These are phyloP conservation scores for Porpolomopsis calyptriformis DNA, from an alignment of 768 basidiomycete species.

Conservation along the genomic window DNA sequence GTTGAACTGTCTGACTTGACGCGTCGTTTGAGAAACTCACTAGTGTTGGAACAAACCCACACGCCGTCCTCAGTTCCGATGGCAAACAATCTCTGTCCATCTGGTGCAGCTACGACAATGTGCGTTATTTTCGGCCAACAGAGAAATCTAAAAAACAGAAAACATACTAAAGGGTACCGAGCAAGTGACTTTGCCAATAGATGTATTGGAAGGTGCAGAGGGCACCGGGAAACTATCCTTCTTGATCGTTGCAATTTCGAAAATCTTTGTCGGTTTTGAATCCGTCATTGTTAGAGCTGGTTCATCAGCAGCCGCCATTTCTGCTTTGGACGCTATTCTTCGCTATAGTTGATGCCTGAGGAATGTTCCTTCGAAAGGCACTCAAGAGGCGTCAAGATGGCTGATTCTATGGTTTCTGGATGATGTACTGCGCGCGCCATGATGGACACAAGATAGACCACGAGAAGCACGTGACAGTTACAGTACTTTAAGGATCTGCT, in stretches of 20 bases:
- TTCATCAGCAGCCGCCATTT: too few relatives aligned
- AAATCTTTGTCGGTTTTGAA: background rate
- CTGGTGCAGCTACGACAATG: background rate
- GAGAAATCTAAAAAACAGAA: background rate
- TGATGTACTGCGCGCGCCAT: too few relatives aligned
- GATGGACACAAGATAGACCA: too few relatives aligned
- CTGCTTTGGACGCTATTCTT: too few relatives aligned
- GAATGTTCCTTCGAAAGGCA: too few relatives aligned
- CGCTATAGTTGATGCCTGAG: too few relatives aligned
- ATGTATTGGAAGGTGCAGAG: background rate
- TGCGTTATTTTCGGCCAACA: background rate
- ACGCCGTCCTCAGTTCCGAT: background rate
- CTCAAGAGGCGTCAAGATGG: too few relatives aligned
- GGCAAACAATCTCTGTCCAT: background rate
- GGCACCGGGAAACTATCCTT: background rate
- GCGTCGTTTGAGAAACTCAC: background rate
- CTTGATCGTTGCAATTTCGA: background rate
- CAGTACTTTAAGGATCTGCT: too few relatives aligned
- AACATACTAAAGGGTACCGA: background rate
- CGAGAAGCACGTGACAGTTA: too few relatives aligned
- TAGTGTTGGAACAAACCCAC: background rate
- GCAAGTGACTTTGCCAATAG: background rate
- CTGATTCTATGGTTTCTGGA: too few relatives aligned
- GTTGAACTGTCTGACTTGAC: background rate
- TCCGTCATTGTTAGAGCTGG: too few relatives aligned